Base-by-base conservation (phyloP, 768 basidiomycete genomes). In the Tulasnella sp. region DNA sequence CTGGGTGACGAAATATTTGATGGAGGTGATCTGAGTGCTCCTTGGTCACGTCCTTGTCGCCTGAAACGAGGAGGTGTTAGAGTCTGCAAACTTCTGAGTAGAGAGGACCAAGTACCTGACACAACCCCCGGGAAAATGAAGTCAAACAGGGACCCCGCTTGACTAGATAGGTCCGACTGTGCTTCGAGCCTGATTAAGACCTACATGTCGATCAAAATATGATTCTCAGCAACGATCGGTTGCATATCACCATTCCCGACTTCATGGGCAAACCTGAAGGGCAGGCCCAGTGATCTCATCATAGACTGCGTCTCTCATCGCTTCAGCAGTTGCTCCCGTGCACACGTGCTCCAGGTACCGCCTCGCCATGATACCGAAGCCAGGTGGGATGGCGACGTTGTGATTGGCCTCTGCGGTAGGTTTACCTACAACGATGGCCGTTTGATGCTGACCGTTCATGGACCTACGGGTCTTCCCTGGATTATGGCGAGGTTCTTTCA, bases 131-230 rank as follows among this genome's bases (percentile, higher is more conserved):
- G 81, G 15, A 85, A 79, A 21, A 92, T 77, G 49, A 78, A 74
- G 66, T 96, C 92, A 80, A 93, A 82, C 19, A 96, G 76, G 11
- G 87, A 91, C 38, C 78, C 81, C 17, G 78, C 69, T 52, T 76
- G 73, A 31, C 82, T 78, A 2, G 81, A 72, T 70, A 79, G 73
- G 4, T 73, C 78, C 41, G 79, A 76, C 27, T 85, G 80, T 0
- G 85, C 80, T 69, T 97, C 93, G 19, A 92, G 76, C 68, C 91
- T 86, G 19, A 97, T 70, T 21, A 92, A 68, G 70, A 94, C 78
- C 90, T 96, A n/a, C n/a, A n/a, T n/a, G n/a, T n/a, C n/a, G n/a
- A n/a, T n/a, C n/a, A n/a, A n/a, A n/a, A n/a, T n/a, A n/a, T n/a
- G n/a, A n/a, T n/a, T n/a, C n/a, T n/a, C n/a, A n/a, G n/a, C n/a